A percentile compares a stretch with the other conserved stretches of the same genome.
These are phyloP conservation scores for Irpex sp. DNA, from an alignment of 1,284 basidiomycete species.

Conservation along the genomic window DNA sequence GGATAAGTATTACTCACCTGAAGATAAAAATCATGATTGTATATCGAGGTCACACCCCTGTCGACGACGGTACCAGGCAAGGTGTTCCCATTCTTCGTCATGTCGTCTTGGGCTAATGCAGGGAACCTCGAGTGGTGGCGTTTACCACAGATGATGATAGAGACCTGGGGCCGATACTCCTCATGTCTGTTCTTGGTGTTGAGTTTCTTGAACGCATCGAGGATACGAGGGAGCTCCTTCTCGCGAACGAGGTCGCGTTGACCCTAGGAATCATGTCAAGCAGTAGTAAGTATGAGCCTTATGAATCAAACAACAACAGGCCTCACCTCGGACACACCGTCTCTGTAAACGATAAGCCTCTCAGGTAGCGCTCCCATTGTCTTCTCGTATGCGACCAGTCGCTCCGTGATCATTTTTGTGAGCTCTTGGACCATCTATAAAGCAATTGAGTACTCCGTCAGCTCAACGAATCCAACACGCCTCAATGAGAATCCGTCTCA, in stretches of 20 bases:
- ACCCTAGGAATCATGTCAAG: conserved; percentile 39
- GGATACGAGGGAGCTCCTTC: conserved; percentile 56
- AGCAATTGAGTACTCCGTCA: not conserved
- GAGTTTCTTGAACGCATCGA: conserved; percentile 54
- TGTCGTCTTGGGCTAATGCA: conserved; percentile 43
- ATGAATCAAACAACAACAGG: not conserved
- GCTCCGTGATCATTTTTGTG: conserved; percentile 62
- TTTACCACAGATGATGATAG: conserved; percentile 76
- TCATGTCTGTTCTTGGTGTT: conserved; percentile 31
- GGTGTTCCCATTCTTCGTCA: conserved; percentile 66
- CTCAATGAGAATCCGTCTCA: conserved; percentile 23
- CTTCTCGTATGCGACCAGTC: conserved; percentile 54
- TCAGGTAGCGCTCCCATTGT: conserved; percentile 54
- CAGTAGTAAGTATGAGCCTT: not conserved
- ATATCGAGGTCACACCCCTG: conserved; percentile 66
- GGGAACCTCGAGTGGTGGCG: conserved; percentile 74
- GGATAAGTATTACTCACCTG: conserved; percentile 34
- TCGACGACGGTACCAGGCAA: conserved; percentile 74
- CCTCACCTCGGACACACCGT: conserved; percentile 73
- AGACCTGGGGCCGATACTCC: conserved; percentile 56
- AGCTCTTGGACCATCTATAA: conserved; percentile 65
- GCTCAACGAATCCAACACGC: not conserved
- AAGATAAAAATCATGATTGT: conserved; percentile 75
- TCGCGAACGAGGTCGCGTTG: conserved; percentile 59
- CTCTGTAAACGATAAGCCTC: conserved; percentile 67